Conservation (phyloP, 75 land plant genomes). For the Pinus taeda region DNA sequence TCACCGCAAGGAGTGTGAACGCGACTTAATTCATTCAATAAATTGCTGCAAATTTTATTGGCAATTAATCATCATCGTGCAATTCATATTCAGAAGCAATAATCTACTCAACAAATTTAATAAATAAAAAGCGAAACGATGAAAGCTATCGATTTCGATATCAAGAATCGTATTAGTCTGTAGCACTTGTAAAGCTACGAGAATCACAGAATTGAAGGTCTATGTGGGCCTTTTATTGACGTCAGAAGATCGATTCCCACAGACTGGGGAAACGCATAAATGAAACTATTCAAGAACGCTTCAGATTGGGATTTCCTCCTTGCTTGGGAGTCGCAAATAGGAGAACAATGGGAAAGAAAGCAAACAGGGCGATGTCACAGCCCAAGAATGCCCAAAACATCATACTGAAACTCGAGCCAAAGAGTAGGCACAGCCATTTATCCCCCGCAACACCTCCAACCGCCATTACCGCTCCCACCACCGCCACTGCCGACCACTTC, state of each 20-base stretch:
- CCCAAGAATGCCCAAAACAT: background rate
- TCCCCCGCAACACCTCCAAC: background rate
- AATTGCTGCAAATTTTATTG: too few species aligned
- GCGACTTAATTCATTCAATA: too few species aligned
- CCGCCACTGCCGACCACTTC: background rate
- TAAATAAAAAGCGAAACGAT: too few species aligned
- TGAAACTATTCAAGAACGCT: background rate
- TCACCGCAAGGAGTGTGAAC: too few species aligned
- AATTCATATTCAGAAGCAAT: too few species aligned
- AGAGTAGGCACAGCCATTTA: slow-evolving; percentile 2
- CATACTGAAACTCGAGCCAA: background rate
- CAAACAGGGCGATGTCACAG: background rate
- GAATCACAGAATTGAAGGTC: too few species aligned
- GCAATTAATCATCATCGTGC: too few species aligned
- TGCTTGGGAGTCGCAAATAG: background rate
- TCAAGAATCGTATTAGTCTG: too few species aligned
- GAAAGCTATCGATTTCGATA: too few species aligned
- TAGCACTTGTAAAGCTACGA: too few species aligned
- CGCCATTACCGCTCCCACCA: background rate
- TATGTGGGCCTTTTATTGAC: too few species aligned
- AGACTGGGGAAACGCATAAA: background rate
- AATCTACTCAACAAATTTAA: too few species aligned
- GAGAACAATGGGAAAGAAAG: background rate
- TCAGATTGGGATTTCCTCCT: background rate
- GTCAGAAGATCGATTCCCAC: background rate